Percentiles rank a stretch among this genome's conserved stretches.
phyloP scores from a whole-genome alignment of 139 green algal species.

The Diplosphaera chodatii region DNA sequence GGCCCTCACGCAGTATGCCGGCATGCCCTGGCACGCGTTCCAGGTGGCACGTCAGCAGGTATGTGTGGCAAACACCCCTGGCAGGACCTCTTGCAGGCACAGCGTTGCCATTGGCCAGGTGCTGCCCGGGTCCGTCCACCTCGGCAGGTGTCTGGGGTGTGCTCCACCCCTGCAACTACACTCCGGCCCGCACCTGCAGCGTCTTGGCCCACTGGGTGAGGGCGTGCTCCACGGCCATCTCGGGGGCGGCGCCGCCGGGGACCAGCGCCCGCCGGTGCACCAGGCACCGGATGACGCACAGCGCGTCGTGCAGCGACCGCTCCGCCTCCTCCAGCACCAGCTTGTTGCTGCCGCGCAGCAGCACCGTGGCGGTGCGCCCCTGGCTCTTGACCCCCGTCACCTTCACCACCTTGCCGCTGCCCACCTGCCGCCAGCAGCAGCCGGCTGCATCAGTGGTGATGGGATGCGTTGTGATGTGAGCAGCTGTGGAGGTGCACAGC shows the following conservation, averaged over 20 bases:
- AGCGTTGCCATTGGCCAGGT: too few relatives aligned
- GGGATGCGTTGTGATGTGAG: too few relatives aligned
- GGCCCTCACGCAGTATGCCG: conserved; percentile 80
- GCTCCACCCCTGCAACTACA: too few relatives aligned
- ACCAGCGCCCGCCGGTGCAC: conserved; percentile 94
- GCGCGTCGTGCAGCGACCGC: conserved; percentile 86
- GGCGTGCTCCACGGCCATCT: conserved; percentile 85
- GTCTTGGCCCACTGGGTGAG: conserved; percentile 85
- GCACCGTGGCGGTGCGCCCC: conserved; percentile 82
- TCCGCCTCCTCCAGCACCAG: conserved; percentile 87
- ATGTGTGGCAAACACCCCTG: neutral
- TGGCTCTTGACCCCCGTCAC: conserved; percentile 86
- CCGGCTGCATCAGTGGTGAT: neutral
- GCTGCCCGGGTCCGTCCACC: too few relatives aligned
- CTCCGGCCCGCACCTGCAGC: conserved; percentile 61
- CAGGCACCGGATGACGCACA: conserved; percentile 91
- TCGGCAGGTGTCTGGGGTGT: too few relatives aligned
- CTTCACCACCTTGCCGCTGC: conserved; percentile 79
- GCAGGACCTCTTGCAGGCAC: neutral
- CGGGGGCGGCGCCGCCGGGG: conserved; percentile 79
- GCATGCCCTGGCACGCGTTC: conserved; percentile 94
- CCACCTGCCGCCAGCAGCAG: conserved; percentile 33
- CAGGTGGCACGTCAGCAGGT: neutral
- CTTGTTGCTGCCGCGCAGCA: conserved; percentile 95
- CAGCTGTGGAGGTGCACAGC: too few relatives aligned